A percentile compares a stretch with the other conserved stretches of the same genome.
Evolutionary conservation across 306 rosid genomes (phyloP).

Genomic region (Quercus berberidifolia): DNA sequence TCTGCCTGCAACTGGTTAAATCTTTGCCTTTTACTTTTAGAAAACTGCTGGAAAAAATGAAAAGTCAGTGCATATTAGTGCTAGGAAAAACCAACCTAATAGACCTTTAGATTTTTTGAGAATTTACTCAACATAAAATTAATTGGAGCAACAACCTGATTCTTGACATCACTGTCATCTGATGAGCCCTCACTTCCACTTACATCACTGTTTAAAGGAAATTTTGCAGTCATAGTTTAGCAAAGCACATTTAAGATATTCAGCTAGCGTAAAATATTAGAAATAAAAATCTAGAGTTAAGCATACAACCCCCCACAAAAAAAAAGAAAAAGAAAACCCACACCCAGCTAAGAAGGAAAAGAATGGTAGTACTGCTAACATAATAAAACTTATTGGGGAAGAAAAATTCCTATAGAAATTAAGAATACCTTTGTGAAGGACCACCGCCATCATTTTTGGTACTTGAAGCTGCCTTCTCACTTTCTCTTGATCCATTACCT

Average conservation of each 20-base stretch:
- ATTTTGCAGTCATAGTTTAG: not conserved
- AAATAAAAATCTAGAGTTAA: no score
- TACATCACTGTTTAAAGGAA: constrained; percentile 14
- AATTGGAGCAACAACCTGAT: constrained; percentile 31
- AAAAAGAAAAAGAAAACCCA: no score
- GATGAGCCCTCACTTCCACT: constrained; percentile 22
- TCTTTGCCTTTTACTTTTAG: constrained; percentile 21
- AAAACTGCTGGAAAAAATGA: constrained; percentile 30
- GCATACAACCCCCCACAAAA: no score
- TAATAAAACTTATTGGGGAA: no score
- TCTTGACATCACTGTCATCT: constrained; percentile 22
- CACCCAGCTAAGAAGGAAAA: no score
- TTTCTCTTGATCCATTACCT: constrained; percentile 15
- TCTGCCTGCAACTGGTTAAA: constrained; percentile 24
- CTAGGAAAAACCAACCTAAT: not conserved
- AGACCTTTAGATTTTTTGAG: not conserved
- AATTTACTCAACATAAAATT: not conserved
- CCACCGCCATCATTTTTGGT: constrained; percentile 15
- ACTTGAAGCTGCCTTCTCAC: constrained; percentile 14
- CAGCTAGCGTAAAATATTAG: no score
- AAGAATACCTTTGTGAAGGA: constrained; percentile 32
- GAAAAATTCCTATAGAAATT: not conserved
- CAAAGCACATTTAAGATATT: not conserved
- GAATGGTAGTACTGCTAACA: no score
- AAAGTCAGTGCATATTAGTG: not conserved